These are phyloP conservation scores for Ceratobasidium sp. DNA, from an alignment of 1,284 basidiomycete species.

Conservation along the genomic window DNA sequence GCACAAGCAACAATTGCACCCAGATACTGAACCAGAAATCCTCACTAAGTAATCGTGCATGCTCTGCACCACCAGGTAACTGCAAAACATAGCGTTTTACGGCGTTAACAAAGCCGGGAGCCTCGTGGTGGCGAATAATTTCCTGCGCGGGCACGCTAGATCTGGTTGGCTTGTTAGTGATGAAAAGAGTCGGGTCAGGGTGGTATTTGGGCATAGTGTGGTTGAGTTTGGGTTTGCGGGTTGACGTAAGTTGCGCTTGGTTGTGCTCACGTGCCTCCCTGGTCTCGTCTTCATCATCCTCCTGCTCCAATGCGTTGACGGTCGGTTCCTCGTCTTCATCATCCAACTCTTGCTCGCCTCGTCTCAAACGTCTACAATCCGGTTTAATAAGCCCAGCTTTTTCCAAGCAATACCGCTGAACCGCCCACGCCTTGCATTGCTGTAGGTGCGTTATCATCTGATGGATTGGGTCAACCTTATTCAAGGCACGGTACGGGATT, in stretches of 20 bases:
- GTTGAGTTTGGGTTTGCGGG: too few species aligned
- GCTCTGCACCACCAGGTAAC: not conserved
- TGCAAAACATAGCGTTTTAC: not conserved
- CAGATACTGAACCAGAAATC: not conserved
- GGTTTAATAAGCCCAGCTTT: too few species aligned
- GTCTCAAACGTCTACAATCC: too few species aligned
- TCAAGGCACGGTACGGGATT: conserved; percentile 25
- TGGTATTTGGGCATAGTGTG: too few species aligned
- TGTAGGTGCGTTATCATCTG: conserved; percentile 36
- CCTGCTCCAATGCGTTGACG: not conserved
- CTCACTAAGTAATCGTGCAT: not conserved
- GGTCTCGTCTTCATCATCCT: not conserved
- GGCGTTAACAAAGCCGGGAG: not conserved
- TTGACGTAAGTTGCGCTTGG: too few species aligned
- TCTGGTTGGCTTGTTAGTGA: not conserved
- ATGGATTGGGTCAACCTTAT: not conserved
- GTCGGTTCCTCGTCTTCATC: not conserved
- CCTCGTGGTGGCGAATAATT: not conserved
- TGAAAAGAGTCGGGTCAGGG: not conserved
- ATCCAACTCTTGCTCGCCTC: too few species aligned
- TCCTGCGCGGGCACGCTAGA: not conserved
- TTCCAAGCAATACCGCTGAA: not conserved
- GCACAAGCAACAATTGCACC: not conserved
- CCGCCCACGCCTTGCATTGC: not conserved
- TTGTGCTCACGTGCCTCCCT: not conserved